phyloP scores from a whole-genome alignment of 1,284 basidiomycete species.

The Psilocybe mexicana region DNA sequence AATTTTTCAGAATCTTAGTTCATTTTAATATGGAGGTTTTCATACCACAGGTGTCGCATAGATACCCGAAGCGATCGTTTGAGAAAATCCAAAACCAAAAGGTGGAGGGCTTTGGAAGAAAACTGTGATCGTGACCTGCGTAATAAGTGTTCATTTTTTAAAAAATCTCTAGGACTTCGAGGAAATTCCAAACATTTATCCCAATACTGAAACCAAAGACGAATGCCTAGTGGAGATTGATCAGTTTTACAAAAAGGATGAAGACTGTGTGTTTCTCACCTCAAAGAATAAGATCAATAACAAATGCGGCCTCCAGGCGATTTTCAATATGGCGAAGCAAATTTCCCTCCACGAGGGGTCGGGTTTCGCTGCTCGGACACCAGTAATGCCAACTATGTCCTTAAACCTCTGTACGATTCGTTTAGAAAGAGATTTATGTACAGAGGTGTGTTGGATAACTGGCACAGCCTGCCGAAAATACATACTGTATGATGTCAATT shows the following conservation, averaged over 20 bases:
- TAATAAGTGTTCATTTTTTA: background rate
- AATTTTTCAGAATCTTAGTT: background rate
- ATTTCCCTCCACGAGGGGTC: constrained; percentile 52
- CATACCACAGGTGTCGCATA: constrained; percentile 68
- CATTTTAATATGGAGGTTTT: background rate
- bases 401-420: constrained; percentile 35
- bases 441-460: background rate
- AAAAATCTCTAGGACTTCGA: background rate
- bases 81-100: constrained; percentile 57
- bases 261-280: constrained; percentile 28
- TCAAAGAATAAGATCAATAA: constrained; percentile 58
- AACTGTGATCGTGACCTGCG: constrained; percentile 66
- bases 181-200: constrained; percentile 52
- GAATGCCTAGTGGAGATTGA: constrained; percentile 37
- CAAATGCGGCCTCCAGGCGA: constrained; percentile 69
- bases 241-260: background rate
- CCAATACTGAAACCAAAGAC: constrained; percentile 72
- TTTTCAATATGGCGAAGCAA: constrained; percentile 46
- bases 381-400: constrained; percentile 66
- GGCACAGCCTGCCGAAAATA: constrained; percentile 1
- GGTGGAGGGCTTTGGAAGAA: constrained; percentile 62
- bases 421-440: background rate
- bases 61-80: constrained; percentile 50
- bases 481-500: background rate
- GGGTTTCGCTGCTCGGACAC: constrained; percentile 55